Conservation (phyloP, 108 stramenopile species). For the Nitzschia putrida region DNA sequence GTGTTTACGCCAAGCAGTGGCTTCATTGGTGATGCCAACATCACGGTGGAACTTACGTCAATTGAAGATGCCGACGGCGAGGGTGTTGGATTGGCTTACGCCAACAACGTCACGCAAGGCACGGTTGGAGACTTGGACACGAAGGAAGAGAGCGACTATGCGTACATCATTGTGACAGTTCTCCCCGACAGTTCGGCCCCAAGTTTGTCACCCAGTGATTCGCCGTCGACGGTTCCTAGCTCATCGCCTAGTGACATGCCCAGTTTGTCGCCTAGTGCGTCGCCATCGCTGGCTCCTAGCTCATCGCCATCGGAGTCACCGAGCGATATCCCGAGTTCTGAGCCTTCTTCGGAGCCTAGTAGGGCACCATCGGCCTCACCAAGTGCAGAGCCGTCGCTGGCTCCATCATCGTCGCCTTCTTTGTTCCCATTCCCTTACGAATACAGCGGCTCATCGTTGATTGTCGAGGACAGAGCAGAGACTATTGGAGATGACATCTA, state of each 20-base stretch:
- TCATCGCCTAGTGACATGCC: neutral
- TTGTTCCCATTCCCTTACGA: conserved; percentile 12
- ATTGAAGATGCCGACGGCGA: neutral
- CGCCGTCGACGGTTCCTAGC: neutral
- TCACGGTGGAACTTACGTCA: neutral
- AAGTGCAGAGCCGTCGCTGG: neutral
- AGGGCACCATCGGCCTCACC: neutral
- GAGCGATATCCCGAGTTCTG: neutral
- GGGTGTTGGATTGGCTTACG: neutral
- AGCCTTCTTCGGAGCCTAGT: neutral
- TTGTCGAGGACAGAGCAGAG: conserved; percentile 7
- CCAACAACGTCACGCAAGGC: neutral
- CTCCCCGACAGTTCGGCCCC: conserved; percentile 3
- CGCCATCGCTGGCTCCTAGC: neutral
- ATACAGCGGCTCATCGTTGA: neutral
- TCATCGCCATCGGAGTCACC: neutral
- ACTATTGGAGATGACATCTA: neutral
- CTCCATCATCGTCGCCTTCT: conserved; percentile 11
- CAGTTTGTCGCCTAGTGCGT: neutral
- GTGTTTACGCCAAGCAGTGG: neutral
- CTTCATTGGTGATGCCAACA: neutral
- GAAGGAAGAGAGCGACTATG: neutral
- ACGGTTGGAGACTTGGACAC: neutral
- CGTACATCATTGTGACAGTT: neutral
- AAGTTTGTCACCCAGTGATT: neutral